Evolutionary conservation across 2,329 filamentous ascomycete species (phyloP).

Genomic region (Endoconidiophora polonica): DNA sequence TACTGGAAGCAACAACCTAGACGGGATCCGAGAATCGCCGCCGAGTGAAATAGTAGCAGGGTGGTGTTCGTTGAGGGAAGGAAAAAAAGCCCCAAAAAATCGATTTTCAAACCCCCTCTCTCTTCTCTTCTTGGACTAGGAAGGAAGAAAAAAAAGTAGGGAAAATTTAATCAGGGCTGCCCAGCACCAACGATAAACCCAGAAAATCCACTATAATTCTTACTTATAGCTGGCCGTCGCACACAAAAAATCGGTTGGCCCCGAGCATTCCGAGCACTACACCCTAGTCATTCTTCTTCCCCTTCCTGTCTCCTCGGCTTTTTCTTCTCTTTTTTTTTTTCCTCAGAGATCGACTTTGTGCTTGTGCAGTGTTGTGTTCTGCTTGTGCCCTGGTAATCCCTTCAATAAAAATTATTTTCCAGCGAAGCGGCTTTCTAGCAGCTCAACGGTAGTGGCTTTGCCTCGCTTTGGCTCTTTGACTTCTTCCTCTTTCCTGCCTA

Average conservation of each 20-base stretch:
- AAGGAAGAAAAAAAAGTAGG: neutral
- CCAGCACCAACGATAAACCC: neutral
- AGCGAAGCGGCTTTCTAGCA: neutral
- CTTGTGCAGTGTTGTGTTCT: neutral
- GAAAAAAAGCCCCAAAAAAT: no score
- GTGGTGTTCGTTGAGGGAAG: neutral
- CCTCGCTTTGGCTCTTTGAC: neutral
- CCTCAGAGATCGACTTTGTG: neutral
- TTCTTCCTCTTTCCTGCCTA: neutral
- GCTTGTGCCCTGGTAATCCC: conserved; percentile 6
- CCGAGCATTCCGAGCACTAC: conserved; percentile 11
- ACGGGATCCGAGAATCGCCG: neutral
- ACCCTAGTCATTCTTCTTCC: conserved; percentile 2
- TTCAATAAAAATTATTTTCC: conserved; percentile 9
- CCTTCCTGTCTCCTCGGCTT: neutral
- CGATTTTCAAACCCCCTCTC: no score
- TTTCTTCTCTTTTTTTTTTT: conserved; percentile 1
- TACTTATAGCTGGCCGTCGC: neutral
- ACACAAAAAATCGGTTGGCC: conserved; percentile 5
- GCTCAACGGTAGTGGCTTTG: neutral
- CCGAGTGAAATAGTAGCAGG: neutral
- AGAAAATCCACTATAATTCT: neutral
- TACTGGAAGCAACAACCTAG: neutral
- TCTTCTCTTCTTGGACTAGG: neutral
- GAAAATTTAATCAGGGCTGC: neutral